Percentiles rank a stretch among this genome's conserved stretches.
Conservation (phyloP, 2,329 filamentous ascomycete genomes). For the Alternaria arbusti region DNA sequence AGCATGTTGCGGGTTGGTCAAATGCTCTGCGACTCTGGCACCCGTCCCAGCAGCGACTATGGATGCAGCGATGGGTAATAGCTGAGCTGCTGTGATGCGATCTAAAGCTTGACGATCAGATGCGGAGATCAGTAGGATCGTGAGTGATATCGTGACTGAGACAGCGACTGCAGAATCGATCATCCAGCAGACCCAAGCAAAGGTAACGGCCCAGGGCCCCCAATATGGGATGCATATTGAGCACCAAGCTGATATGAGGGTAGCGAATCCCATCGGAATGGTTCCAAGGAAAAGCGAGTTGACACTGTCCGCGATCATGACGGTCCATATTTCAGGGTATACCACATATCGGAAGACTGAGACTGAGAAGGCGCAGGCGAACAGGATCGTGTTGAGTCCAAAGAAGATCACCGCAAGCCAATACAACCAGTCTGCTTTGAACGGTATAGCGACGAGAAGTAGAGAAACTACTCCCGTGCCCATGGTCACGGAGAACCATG, state of each 20-base stretch:
- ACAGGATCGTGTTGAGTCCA: conserved; percentile 64
- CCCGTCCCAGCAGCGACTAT: conserved; percentile 71
- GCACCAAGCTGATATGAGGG: conserved; percentile 70
- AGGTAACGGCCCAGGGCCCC: conserved; percentile 61
- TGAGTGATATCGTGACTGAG: conserved; percentile 52
- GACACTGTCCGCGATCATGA: conserved; percentile 70
- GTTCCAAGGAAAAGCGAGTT: conserved; percentile 73
- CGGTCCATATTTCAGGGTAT: conserved; percentile 69
- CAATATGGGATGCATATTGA: conserved; percentile 66
- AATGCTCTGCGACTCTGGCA: conserved; percentile 66
- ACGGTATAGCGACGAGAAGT: conserved; percentile 67
- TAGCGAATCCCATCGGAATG: conserved; percentile 72
- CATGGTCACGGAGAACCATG: conserved; percentile 56
- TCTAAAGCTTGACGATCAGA: conserved; percentile 38
- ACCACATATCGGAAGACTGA: conserved; percentile 67
- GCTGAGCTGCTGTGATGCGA: conserved; percentile 67
- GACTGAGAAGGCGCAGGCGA: conserved; percentile 60
- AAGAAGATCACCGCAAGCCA: conserved; percentile 68
- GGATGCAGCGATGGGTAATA: conserved; percentile 70
- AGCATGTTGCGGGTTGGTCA: conserved; percentile 62
- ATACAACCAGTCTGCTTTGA: conserved; percentile 63
- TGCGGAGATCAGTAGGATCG: conserved; percentile 62
- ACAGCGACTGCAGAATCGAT: conserved; percentile 56
- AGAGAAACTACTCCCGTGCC: conserved; percentile 72
- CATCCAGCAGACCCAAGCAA: conserved; percentile 60